Evolutionary conservation across 495 filamentous ascomycete species (phyloP), one percentile per base, ranked within the genome.

Genomic region (Penicillium soppii): DNA sequence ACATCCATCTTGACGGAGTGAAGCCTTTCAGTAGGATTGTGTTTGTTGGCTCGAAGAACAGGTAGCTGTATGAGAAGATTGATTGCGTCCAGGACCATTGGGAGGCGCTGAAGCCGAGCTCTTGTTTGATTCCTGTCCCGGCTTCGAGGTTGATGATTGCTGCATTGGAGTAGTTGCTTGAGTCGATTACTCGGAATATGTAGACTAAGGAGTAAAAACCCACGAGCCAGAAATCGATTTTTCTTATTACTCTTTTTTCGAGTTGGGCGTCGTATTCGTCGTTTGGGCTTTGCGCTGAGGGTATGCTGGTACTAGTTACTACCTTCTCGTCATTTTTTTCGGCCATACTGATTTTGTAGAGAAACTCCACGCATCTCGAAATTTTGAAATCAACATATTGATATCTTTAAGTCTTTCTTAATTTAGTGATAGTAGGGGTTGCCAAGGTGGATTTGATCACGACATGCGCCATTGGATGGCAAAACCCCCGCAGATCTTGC

Each of bases 71-170:
- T 1, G 56, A 74, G 38, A 76, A 75, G 22, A 75, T 75, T 15
- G 65, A 68, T 5, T 72, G 59, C 1, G 70, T 65, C 72, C 71
- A 74, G 1, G 72, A 58, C 69, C 71, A 77, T 44, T 77, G 64
- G 0, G 55, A 58, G 1, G 62, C 43, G 15, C 30, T 66, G 7
- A 76, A 56, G n/a, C 62, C 44, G 1, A 75, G 66, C 37, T 77
- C 66, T 48, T 73, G 70, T 33, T 73, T 74, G 38, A 75, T 73
- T 9, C 65, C 67, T 1, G 66, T 72, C 12, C 72, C 71, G 20
- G 63, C 56, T 54, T 74, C 72, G 20, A 76, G 59, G 37, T 76
- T 76, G 63, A 76, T 76, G 45, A 77, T 77, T 0, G 70, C 72
- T 3, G 73, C 70, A 36, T 77, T 77, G 10, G 72, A 66, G 45